phyloP scores from a whole-genome alignment of 2,329 filamentous ascomycete species.

The Reticulascus tulasneorum region DNA sequence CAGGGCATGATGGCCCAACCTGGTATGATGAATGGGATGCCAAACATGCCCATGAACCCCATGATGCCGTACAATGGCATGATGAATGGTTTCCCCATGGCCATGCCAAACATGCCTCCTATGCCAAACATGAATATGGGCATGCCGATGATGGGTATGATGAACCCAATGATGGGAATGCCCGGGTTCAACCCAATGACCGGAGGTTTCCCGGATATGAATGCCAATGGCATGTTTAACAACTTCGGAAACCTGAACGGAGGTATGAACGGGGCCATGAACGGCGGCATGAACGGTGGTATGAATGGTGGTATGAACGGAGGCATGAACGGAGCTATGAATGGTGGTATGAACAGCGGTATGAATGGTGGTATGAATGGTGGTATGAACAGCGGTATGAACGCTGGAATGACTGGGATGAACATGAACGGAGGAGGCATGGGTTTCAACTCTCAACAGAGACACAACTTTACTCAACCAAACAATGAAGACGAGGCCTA shows the following conservation, averaged over 20 bases:
- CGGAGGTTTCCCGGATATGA: constrained; percentile 24
- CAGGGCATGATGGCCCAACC: constrained; percentile 46
- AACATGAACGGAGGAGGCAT: constrained; percentile 20
- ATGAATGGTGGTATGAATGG: constrained; percentile 25
- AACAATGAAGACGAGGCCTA: constrained; percentile 84
- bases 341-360: constrained; percentile 29
- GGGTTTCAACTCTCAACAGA: constrained; percentile 12
- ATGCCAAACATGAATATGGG: constrained; percentile 22
- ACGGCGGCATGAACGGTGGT: constrained; percentile 29
- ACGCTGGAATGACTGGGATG: constrained; percentile 24
- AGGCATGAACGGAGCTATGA: constrained; percentile 30
- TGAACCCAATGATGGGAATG: constrained; percentile 20
- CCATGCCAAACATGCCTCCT: constrained; percentile 34
- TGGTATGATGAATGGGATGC: constrained; percentile 31
- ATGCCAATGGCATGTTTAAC: constrained; percentile 24
- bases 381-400: constrained; percentile 26
- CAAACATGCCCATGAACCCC: constrained; percentile 23
- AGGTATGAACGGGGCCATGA: constrained; percentile 26
- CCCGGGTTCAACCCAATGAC: constrained; percentile 18
- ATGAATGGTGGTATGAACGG: constrained; percentile 17
- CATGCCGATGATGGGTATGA: constrained; percentile 29
- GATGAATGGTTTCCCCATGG: constrained; percentile 21
- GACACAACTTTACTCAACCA: constrained; percentile 42
- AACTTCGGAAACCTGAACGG: constrained; percentile 30
- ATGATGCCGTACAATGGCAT: constrained; percentile 20